Evolutionary conservation across 2,329 filamentous ascomycete genomes (phyloP).

Genomic region (Hypoxylon sp.): DNA sequence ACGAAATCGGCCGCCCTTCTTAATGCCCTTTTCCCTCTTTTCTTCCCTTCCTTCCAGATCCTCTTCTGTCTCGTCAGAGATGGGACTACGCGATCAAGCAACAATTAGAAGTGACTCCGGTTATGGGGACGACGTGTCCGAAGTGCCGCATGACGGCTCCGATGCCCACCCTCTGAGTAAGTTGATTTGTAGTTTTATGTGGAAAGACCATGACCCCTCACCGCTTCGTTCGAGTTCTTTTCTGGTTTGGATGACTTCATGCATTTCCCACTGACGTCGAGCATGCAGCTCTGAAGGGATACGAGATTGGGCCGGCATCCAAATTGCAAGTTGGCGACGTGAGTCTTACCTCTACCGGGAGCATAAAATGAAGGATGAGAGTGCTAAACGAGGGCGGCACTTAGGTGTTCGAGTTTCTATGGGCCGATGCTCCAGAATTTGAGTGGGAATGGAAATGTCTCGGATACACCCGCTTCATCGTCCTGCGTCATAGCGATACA

Average conservation of each 20-base stretch:
- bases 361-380: conserved; percentile 5
- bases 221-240: conserved; percentile 3
- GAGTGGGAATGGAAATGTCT: conserved; percentile 57
- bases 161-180: conserved; percentile 52
- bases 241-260: conserved; percentile 7
- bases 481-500: conserved; percentile 54
- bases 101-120: conserved; percentile 54
- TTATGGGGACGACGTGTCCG: conserved; percentile 53
- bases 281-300: conserved; percentile 52
- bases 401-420: conserved; percentile 56
- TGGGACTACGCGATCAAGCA: conserved; percentile 54
- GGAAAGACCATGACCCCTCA: conserved; percentile 1
- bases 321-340: conserved; percentile 55
- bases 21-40: conserved; percentile 42
- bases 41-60: conserved; percentile 39
- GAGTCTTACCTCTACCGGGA: conserved; percentile 36
- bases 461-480: conserved; percentile 54
- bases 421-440: conserved; percentile 54
- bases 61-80: conserved; percentile 51
- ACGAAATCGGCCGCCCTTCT: conserved; percentile 39
- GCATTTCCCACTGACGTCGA: conserved; percentile 25
- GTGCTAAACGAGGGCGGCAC: conserved; percentile 23
- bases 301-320: conserved; percentile 53
- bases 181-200: conserved; percentile 37
- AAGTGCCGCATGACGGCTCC: conserved; percentile 48